Base-by-base conservation (phyloP, 2,329 filamentous ascomycete species). In the Taxawa tesnikishii region DNA sequence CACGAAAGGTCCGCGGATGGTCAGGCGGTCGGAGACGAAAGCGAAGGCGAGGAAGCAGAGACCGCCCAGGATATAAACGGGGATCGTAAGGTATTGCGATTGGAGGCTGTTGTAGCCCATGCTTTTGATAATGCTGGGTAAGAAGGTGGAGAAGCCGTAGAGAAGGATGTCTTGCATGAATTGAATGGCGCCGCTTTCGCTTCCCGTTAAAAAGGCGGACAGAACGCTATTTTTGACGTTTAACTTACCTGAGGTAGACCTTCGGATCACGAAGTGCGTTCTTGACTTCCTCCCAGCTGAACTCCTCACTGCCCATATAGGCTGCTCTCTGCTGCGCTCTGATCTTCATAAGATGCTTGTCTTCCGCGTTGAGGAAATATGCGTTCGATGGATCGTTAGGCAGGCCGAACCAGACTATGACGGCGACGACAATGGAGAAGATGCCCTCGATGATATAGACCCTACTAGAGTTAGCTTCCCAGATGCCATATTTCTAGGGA, bases 121-220 rank as follows among this genome's bases (percentile, higher is more conserved):
- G 18, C 55, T 57, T 26, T 59, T 54, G 29, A 74, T 55, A 40
- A 75, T 73, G 2, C 63, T 63, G 2, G 71, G 71, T 4, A 73
- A 50, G 44, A 74, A 74, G 7, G 67, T 73, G 40, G 60, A 65
- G 47, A 73, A 72, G n/a, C 68, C 69, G 43, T 70, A 73, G 1
- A 68, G 54, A 26, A 68, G 49, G 15, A 67, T 64, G 36, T 68
- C 63, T 36, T 65, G 60, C 31, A 63, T 68, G 45, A 71, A 69
- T 28, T 69, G 65, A 12, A 65, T 65, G 15, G 50, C 38, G 4
- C 58, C 62, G 35, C 32, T 34, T 17, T 23, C 8, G 4, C 2
- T 23, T 23, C 17, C 13, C 2, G 19, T 9, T 12, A 26, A 12
- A 11, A 16, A 24, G 13, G 12, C 6, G 8, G 29, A 32, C 17